These are phyloP conservation scores for Xerocomus alliaceus DNA, from an alignment of 1,284 basidiomycete species.

Conservation along the genomic window DNA sequence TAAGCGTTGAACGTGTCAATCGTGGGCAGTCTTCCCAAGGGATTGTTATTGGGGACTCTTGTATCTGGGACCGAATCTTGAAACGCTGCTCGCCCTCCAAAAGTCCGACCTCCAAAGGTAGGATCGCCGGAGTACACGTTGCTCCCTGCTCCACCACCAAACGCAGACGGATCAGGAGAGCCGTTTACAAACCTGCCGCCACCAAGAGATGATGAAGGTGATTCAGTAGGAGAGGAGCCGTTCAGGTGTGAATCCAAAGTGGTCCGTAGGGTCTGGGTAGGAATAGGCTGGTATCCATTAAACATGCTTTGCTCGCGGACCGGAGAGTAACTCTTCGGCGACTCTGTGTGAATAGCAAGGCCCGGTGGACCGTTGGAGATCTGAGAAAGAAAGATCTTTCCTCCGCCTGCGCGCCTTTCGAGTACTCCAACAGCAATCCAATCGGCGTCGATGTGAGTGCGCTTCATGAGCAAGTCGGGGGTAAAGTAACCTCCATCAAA, in stretches of 20 bases:
- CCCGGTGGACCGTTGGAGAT: constrained; percentile 59
- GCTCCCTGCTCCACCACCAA: constrained; percentile 54
- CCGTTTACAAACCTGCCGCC: constrained; percentile 63
- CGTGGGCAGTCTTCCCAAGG: constrained; percentile 45
- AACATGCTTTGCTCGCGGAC: constrained; percentile 49
- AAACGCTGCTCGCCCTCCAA: constrained; percentile 45
- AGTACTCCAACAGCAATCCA: constrained; percentile 72
- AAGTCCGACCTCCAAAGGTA: constrained; percentile 40
- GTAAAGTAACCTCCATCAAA: constrained; percentile 91
- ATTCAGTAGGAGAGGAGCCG: constrained; percentile 63
- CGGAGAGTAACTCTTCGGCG: constrained; percentile 44
- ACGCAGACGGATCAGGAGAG: constrained; percentile 70
- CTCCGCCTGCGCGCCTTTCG: constrained; percentile 54
- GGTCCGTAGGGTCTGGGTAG: constrained; percentile 61
- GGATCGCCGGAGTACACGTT: constrained; percentile 48
- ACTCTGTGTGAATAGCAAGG: constrained; percentile 54
- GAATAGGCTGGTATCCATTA: constrained; percentile 67
- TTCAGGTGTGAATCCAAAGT: constrained; percentile 66
- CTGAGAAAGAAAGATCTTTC: constrained; percentile 70
- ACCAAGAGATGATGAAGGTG: constrained; percentile 73
- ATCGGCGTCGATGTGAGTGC: constrained; percentile 67
- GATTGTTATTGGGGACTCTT: constrained; percentile 44
- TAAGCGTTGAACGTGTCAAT: constrained; percentile 54
- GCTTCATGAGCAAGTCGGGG: constrained; percentile 85
- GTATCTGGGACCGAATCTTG: constrained; percentile 45